Conservation (phyloP, 768 basidiomycete genomes). For the Kwoniella mangroviensis region DNA sequence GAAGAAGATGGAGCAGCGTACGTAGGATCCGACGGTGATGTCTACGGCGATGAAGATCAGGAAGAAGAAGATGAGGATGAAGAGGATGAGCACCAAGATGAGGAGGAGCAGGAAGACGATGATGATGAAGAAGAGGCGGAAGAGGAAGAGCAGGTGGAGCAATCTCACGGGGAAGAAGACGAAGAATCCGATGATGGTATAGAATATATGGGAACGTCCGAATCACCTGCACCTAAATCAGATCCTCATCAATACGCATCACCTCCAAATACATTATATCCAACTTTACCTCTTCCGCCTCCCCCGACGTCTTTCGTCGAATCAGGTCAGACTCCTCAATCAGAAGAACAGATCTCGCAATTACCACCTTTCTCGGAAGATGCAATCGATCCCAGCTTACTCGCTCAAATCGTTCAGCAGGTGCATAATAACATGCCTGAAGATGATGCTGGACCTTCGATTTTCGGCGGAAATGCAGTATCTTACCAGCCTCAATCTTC, state of each 20-base stretch:
- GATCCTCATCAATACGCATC: neutral
- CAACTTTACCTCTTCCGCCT: conserved; percentile 10
- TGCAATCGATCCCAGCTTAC: conserved; percentile 22
- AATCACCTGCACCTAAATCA: conserved; percentile 13
- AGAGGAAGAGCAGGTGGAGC: conserved; percentile 22
- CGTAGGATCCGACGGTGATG: conserved; percentile 26
- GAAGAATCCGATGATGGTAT: conserved; percentile 25
- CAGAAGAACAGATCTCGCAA: conserved; percentile 16
- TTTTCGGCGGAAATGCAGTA: neutral
- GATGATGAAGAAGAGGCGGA: conserved; percentile 17
- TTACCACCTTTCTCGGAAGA: conserved; percentile 22
- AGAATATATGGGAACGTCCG: conserved; percentile 23
- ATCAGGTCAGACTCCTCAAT: neutral
- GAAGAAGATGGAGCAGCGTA: conserved; percentile 23
- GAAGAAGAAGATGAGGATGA: conserved; percentile 18
- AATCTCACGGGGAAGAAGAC: conserved; percentile 15
- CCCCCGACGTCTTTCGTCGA: neutral
- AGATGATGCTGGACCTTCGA: conserved; percentile 17
- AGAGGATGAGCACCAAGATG: conserved; percentile 4
- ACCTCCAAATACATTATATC: conserved; percentile 16
- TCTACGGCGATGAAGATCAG: conserved; percentile 24
- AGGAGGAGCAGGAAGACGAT: conserved; percentile 10
- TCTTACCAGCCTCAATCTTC: neutral
- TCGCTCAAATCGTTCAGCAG: conserved; percentile 24
- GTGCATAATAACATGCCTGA: conserved; percentile 22